These are phyloP conservation scores for Termitomyces sp. DNA, from an alignment of 768 basidiomycete species.

Conservation along the genomic window DNA sequence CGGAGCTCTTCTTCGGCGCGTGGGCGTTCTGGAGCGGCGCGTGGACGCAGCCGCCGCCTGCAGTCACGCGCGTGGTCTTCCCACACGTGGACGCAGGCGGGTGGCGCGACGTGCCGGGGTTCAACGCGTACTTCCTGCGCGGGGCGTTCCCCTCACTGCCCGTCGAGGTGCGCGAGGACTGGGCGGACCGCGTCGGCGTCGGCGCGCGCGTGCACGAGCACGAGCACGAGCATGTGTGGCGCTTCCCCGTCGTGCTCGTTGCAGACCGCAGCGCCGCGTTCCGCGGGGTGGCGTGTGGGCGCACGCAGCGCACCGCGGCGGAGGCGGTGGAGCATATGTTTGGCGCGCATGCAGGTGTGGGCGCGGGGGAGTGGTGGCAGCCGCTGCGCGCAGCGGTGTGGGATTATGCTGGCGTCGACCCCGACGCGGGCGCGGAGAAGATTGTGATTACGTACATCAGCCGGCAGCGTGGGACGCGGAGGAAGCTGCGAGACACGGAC, in stretches of 20 bases:
- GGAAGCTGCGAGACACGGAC: conserved; percentile 49
- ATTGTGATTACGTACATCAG: conserved; percentile 71
- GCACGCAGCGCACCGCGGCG: conserved; percentile 67
- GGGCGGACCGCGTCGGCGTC: conserved; percentile 52
- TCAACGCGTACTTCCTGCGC: conserved; percentile 73
- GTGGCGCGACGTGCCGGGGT: conserved; percentile 75
- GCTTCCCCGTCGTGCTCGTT: conserved; percentile 64
- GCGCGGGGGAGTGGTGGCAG: conserved; percentile 72
- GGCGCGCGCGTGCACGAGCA: conserved; percentile 26
- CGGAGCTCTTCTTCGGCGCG: conserved; percentile 70
- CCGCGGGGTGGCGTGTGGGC: conserved; percentile 58
- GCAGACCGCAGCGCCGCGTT: conserved; percentile 75
- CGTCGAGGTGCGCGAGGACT: conserved; percentile 65
- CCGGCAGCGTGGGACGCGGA: conserved; percentile 48
- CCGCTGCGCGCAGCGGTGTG: conserved; percentile 61
- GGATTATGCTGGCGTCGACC: conserved; percentile 50
- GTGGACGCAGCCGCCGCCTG: conserved; percentile 36
- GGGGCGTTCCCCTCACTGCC: conserved; percentile 66
- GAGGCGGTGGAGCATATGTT: conserved; percentile 57
- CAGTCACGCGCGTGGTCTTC: conserved; percentile 67
- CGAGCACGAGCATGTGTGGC: conserved; percentile 48
- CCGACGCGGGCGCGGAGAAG: conserved; percentile 18
- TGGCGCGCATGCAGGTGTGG: conserved; percentile 10
- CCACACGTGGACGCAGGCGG: conserved; percentile 49
- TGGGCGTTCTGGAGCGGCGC: conserved; percentile 73